These are phyloP conservation scores for Oldenlandia corymbosa DNA, from an alignment of 257 asterid species.

Conservation along the genomic window DNA sequence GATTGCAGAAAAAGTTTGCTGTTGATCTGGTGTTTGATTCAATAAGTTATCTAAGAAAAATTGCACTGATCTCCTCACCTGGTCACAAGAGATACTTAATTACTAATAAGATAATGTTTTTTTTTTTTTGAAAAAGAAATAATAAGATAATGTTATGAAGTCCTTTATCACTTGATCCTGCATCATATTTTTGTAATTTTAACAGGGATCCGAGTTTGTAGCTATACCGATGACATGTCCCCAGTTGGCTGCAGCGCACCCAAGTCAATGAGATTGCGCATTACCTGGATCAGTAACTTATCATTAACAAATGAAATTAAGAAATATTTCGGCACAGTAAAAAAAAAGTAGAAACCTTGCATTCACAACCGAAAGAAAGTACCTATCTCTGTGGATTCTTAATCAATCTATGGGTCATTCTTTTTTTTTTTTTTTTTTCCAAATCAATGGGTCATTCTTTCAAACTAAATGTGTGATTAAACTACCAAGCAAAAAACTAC, in stretches of 20 bases:
- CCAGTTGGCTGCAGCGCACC: slow-evolving; percentile 99
- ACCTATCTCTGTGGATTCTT: background rate
- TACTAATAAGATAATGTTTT: slow-evolving; percentile 3
- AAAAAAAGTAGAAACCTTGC: background rate
- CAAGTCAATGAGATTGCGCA: slow-evolving; percentile 78
- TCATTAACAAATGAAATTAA: slow-evolving; percentile 1
- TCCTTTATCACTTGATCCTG: background rate
- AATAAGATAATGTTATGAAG: no score
- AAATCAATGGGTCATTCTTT: no score
- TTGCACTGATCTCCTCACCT: slow-evolving; percentile 94
- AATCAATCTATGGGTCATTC: background rate
- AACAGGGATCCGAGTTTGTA: background rate
- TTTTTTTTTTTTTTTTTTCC: no score
- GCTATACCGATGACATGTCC: slow-evolving; percentile 73
- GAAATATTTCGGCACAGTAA: background rate
- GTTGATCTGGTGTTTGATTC: slow-evolving; percentile 77
- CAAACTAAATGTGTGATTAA: background rate
- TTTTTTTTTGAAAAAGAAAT: no score
- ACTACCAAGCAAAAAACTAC: background rate
- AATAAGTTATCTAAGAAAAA: slow-evolving; percentile 93
- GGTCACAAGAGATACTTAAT: slow-evolving; percentile 7
- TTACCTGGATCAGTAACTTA: slow-evolving; percentile 49
- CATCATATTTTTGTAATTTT: background rate
- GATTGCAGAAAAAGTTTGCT: slow-evolving; percentile 90
- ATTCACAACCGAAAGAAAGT: background rate